Conservation (phyloP, 345 rosid genomes). For the Geranium brycei region DNA sequence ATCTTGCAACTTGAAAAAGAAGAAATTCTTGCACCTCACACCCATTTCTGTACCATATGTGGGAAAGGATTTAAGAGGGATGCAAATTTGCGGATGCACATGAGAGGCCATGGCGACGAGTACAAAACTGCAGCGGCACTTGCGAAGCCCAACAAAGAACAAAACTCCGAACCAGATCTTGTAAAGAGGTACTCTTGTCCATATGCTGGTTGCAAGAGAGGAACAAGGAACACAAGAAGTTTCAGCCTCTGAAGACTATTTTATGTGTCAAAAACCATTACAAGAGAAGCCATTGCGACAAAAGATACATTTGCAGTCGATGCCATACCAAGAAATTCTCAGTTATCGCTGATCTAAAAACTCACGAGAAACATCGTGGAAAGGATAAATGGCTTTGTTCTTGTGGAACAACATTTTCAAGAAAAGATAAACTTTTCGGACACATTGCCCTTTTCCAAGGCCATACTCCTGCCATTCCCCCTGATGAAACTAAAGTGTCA, state of each 20-base stretch:
- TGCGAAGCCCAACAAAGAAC: slow-evolving; percentile 74
- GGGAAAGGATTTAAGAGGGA: slow-evolving; percentile 99
- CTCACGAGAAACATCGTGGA: slow-evolving; percentile 98
- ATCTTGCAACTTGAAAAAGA: slow-evolving; percentile 88
- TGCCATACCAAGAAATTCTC: slow-evolving; percentile 95
- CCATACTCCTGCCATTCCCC: slow-evolving; percentile 85
- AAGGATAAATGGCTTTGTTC: slow-evolving; percentile 97
- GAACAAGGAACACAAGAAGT: slow-evolving; percentile 91
- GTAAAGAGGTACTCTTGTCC: slow-evolving; percentile 95
- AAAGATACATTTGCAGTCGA: slow-evolving; percentile 75
- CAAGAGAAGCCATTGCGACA: slow-evolving; percentile 94
- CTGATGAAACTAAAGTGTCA: slow-evolving; percentile 47
- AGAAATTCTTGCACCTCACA: slow-evolving; percentile 96
- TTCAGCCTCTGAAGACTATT: slow-evolving; percentile 87
- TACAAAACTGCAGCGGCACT: slow-evolving; percentile 91
- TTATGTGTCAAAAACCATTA: slow-evolving; percentile 91
- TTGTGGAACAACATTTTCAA: slow-evolving; percentile 87
- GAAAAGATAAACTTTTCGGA: slow-evolving; percentile 97
- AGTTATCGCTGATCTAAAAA: slow-evolving; percentile 87
- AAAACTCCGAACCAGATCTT: slow-evolving; percentile 45
- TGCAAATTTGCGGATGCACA: slow-evolving; percentile 92
- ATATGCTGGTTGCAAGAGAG: slow-evolving; percentile 82
- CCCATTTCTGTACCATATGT: slow-evolving; percentile 88
- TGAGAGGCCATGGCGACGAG: slow-evolving; percentile 98
- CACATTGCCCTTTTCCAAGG: slow-evolving; percentile 94